Evolutionary conservation across 495 filamentous ascomycete species (phyloP).

Genomic region (Astrothelium macrocarpum): DNA sequence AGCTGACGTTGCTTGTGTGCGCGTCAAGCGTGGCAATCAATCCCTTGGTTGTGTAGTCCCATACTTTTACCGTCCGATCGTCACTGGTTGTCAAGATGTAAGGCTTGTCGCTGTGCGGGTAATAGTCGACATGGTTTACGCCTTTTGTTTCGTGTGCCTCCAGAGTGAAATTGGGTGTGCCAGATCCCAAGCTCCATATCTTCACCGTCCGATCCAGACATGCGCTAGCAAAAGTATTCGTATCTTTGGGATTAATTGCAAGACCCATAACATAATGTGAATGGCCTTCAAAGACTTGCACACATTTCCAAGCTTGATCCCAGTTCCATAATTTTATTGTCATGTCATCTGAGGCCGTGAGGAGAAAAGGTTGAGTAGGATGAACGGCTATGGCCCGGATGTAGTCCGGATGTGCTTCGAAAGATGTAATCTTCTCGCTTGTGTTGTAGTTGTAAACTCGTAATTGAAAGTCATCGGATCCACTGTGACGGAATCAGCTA

Average conservation of each 20-base stretch:
- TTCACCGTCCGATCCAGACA: slow-evolving; percentile 96
- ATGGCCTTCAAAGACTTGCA: slow-evolving; percentile 97
- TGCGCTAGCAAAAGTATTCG: slow-evolving; percentile 94
- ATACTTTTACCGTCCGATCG: slow-evolving; percentile 69
- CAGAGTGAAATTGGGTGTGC: slow-evolving; percentile 84
- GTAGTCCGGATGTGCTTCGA: slow-evolving; percentile 98
- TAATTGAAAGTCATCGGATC: slow-evolving; percentile 96
- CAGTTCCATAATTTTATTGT: slow-evolving; percentile 99
- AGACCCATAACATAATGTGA: slow-evolving; percentile 98
- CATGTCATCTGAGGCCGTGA: slow-evolving; percentile 98
- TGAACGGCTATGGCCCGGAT: slow-evolving; percentile 98
- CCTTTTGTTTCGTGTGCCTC: slow-evolving; percentile 98
- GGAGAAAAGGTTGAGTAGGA: slow-evolving; percentile 87
- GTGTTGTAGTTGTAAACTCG: slow-evolving; percentile 99
- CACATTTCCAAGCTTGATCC: slow-evolving; percentile 97
- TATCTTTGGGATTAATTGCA: slow-evolving; percentile 98
- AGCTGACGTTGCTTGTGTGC: slow-evolving; percentile 97
- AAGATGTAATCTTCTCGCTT: slow-evolving; percentile 95
- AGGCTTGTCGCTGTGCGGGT: slow-evolving; percentile 91
- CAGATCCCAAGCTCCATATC: slow-evolving; percentile 92
- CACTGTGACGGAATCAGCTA: slow-evolving; percentile 26
- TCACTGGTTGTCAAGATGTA: slow-evolving; percentile 96
- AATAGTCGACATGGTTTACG: slow-evolving; percentile 96
- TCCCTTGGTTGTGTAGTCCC: slow-evolving; percentile 98
- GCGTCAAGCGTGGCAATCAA: slow-evolving; percentile 94